Base-by-base conservation (phyloP, 768 basidiomycete genomes). In the Calocybe cyanea region DNA sequence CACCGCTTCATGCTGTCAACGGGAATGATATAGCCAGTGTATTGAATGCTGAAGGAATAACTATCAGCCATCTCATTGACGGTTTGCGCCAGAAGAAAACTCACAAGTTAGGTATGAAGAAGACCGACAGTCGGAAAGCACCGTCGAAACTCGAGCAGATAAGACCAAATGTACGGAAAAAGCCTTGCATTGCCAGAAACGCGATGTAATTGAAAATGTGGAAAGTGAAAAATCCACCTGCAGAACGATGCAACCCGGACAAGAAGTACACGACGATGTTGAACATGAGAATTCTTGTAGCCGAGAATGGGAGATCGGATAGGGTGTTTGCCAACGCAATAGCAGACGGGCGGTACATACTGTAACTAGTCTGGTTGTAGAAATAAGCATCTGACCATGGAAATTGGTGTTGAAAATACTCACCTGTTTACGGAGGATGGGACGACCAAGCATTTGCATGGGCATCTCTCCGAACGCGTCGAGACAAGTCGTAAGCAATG, bases 401-500 rank as follows among this genome's bases (percentile, higher is more conserved):
- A 42, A 7, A 38, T n/a, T 8, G 43, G 4, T 21, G 14, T 37
- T 23, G 19, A 8, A 17, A 14, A 4, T 10, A 42, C 47, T 8
- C 40, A 67, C 77, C 65, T 84, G 85, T 59, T 85, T 87, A 42
- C 78, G 72, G 39, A 85, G 63, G 54, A 87, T 85, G 0, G 88
- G 84, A 4, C 90, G 79, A 33, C 90, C 89, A 38, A 84, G 53
- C 86, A 92, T 89, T 65, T 88, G 83, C 38, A 72, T 68, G 2
- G 84, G 81, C 76, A 88, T 77, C 75, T 85, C 88, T 37, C 78
- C 75, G 54, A 87, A 88, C 0, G 85, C 85, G 55, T 87, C 82
- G 43, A 89, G 68, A 58, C 77, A 77, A 37, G 80, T 81, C 0
- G 81, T 77, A 35, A 92, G 62, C 47, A 89, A 62, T 13, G 80